Evolutionary conservation across 78 protist species (phyloP).

Genomic region (Reticulomyxa filosa): DNA sequence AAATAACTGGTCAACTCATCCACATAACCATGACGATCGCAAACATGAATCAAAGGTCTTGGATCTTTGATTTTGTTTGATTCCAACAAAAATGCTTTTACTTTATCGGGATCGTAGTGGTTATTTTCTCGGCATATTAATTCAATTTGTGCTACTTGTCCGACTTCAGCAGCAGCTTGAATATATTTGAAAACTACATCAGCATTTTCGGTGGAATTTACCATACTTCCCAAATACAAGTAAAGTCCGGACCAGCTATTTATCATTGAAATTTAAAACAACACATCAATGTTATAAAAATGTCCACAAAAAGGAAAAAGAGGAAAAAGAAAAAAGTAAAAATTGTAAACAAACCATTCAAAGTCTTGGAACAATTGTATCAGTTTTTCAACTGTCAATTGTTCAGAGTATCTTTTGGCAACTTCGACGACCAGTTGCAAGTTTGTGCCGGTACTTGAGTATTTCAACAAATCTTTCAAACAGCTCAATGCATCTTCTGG

Average conservation of each 20-base stretch:
- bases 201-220: constrained; percentile 46
- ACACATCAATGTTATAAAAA: no score
- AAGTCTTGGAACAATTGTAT: constrained; percentile 66
- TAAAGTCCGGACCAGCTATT: constrained; percentile 35
- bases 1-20: constrained; percentile 82
- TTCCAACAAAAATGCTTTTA: constrained; percentile 83
- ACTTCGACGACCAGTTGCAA: constrained; percentile 64
- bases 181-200: constrained; percentile 90
- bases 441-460: constrained; percentile 57
- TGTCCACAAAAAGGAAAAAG: no score
- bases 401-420: constrained; percentile 72
- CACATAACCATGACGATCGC: constrained; percentile 82
- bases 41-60: constrained; percentile 90
- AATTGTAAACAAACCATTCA: constrained; percentile 63
- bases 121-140: constrained; percentile 77
- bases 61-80: constrained; percentile 62
- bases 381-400: constrained; percentile 43
- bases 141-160: constrained; percentile 81
- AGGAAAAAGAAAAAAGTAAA: no score
- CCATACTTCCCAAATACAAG: constrained; percentile 42
- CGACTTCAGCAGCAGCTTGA: constrained; percentile 79
- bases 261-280: no score
- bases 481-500: constrained; percentile 60
- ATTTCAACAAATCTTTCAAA: constrained; percentile 55
- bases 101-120: constrained; percentile 65